Percentiles rank a stretch among this genome's conserved stretches.
These are phyloP conservation scores for Cryptococcus sp. DNA, from an alignment of 1,284 basidiomycete genomes.

Conservation along the genomic window DNA sequence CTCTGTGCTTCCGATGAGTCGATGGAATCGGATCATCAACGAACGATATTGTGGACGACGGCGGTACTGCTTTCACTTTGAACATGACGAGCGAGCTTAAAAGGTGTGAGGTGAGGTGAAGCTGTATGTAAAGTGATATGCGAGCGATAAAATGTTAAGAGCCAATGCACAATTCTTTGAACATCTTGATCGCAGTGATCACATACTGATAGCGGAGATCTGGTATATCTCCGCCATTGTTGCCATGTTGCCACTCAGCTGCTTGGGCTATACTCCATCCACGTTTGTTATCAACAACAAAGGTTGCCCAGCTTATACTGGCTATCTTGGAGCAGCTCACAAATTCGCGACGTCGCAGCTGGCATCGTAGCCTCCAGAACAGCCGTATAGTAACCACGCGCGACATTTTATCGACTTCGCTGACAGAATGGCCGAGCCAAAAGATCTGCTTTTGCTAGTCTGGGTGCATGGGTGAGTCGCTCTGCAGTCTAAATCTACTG, in stretches of 20 bases:
- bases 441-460: constrained; percentile 51
- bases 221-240: neutral
- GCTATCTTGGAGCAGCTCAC: too few species aligned
- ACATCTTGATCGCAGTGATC: neutral
- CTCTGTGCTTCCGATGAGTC: constrained; percentile 17
- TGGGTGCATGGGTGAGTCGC: constrained; percentile 52
- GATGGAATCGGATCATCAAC: constrained; percentile 8
- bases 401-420: neutral
- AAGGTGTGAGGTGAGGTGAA: neutral
- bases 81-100: constrained; percentile 36
- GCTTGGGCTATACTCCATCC: too few species aligned
- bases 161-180: neutral
- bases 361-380: too few species aligned
- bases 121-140: neutral
- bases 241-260: neutral
- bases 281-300: too few species aligned
- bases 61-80: constrained; percentile 28
- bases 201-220: neutral
- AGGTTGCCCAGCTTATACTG: too few species aligned
- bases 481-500: neutral
- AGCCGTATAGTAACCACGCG: too few species aligned
- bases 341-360: too few species aligned
- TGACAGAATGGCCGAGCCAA: constrained; percentile 14
- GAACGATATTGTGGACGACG: constrained; percentile 20
- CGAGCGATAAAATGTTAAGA: constrained; percentile 1